Evolutionary conservation across 805 yeast species (phyloP), one percentile per base, ranked within the genome.

Genomic region (Ogataea methylovora): DNA sequence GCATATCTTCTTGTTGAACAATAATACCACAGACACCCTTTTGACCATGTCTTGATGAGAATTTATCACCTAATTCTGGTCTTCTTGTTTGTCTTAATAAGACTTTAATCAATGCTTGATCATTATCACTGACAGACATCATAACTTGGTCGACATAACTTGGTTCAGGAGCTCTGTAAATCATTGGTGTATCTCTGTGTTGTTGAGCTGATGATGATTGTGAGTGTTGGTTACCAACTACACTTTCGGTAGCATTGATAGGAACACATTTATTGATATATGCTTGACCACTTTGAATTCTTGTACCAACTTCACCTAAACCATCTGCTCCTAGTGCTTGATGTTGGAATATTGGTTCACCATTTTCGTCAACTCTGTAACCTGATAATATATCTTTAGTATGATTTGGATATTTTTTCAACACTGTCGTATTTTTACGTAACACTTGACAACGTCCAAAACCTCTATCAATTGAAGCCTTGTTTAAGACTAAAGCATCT

Each of bases 21-120:
- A 90, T 92, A 46, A 92, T 86, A 63, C 98, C 97, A 67, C 97
- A 90, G 21, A 92, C 97, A 76, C 98, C 98, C 68, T 90, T 90
- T 59, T 90, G 98, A 26, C 98, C 98, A 63, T 90, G 97, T 61
- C 98, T 77, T 1, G 96, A 86, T 2, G 97, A 87, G 53, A 92
- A 92, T 60, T 92, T 92, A 54, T 92, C 98, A 44, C 98, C 98
- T 33, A 92, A 65, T 62, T 92, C 98, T 0, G 98, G 98, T 56
- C 97, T 76, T 67, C 98, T 78, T 4, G 97, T 87, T 56, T 92
- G 98, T 56, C 98, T 74, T 40, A 92, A 62, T 35, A 92, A 66
- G 8, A 92, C 97, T 60, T 92, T 92, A 48, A 92, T 80, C 41
- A 92, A 67, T 0, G 95, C 94, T 60, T 88, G 95, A 49, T 92